Percentiles rank a stretch among this genome's conserved stretches.
These are phyloP conservation scores for Torrubiella hemipterigena DNA, from an alignment of 2,329 filamentous ascomycete species.

Conservation along the genomic window DNA sequence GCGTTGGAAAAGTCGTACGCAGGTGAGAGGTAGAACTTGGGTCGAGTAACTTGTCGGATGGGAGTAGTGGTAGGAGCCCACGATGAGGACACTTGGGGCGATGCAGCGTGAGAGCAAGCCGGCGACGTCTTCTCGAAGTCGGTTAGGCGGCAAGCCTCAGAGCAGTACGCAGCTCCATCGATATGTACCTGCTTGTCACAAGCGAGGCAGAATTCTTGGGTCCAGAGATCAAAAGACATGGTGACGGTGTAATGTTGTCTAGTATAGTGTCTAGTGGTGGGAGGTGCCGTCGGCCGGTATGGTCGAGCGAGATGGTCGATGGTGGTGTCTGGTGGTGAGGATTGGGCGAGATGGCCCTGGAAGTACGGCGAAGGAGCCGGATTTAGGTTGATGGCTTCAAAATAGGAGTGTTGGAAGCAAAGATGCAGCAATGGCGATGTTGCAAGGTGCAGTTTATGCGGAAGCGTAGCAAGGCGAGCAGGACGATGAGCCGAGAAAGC, in stretches of 20 bases:
- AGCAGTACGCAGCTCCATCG: conserved; percentile 75
- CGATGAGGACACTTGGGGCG: conserved; percentile 37
- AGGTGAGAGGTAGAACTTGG: conserved; percentile 57
- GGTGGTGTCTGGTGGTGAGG: too few species aligned
- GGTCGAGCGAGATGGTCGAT: too few species aligned
- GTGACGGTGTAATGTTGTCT: conserved; percentile 16
- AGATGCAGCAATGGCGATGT: too few species aligned
- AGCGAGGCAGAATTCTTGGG: conserved; percentile 83
- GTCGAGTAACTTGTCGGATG: conserved; percentile 4
- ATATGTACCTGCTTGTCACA: conserved; percentile 74
- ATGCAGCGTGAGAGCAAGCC: conserved; percentile 45
- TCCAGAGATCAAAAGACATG: conserved; percentile 58
- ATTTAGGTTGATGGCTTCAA: too few species aligned
- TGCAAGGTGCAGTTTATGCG: too few species aligned
- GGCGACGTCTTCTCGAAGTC: conserved; percentile 66
- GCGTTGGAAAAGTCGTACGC: conserved; percentile 63
- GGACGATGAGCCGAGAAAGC: too few species aligned
- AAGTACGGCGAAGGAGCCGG: too few species aligned
- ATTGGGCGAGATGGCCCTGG: too few species aligned
- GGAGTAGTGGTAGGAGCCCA: conserved; percentile 16
- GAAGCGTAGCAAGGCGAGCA: too few species aligned
- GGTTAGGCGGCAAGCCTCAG: conserved; percentile 77
- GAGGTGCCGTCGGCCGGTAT: conserved; percentile 4
- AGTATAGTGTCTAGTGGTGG: conserved; percentile 8
- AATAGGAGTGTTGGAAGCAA: too few species aligned